Conservation (phyloP, 768 basidiomycete genomes). For the Boletus insuetus region DNA sequence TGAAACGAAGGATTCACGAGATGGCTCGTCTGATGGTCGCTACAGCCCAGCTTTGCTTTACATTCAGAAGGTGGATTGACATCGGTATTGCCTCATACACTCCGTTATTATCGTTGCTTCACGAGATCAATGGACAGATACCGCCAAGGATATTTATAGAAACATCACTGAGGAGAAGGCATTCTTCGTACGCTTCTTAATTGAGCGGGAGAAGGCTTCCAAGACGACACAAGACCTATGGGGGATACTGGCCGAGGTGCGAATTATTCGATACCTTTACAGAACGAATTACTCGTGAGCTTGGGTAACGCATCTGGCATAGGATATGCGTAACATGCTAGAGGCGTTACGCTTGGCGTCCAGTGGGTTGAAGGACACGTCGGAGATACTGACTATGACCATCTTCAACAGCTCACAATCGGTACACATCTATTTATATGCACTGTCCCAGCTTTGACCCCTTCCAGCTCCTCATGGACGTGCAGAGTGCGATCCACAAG, state of each 20-base stretch:
- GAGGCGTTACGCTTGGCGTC: conserved; percentile 18
- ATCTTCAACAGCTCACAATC: conserved; percentile 18
- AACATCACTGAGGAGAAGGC: conserved; percentile 63
- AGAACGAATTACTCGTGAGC: not conserved
- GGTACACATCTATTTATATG: conserved; percentile 12
- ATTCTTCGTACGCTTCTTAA: conserved; percentile 45
- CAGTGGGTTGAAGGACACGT: conserved; percentile 17
- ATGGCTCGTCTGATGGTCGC: conserved; percentile 21
- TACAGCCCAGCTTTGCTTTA: conserved; percentile 72
- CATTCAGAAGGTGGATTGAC: conserved; percentile 71
- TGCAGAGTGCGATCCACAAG: conserved; percentile 16
- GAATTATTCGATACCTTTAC: conserved; percentile 3
- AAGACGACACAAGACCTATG: conserved; percentile 30
- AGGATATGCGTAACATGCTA: conserved; percentile 32
- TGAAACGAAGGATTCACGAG: conserved; percentile 10
- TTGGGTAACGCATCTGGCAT: conserved; percentile 1
- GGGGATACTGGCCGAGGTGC: conserved; percentile 27
- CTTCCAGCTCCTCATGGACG: conserved; percentile 24
- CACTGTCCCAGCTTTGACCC: conserved; percentile 2
- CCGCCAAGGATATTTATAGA: conserved; percentile 62
- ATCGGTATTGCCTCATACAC: conserved; percentile 47
- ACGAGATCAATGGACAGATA: conserved; percentile 38
- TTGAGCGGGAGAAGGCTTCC: conserved; percentile 41
- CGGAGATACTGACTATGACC: conserved; percentile 16
- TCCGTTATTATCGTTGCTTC: conserved; percentile 8